Conservation (phyloP, 352 stramenopile species). For the Phytophthora meadii region DNA sequence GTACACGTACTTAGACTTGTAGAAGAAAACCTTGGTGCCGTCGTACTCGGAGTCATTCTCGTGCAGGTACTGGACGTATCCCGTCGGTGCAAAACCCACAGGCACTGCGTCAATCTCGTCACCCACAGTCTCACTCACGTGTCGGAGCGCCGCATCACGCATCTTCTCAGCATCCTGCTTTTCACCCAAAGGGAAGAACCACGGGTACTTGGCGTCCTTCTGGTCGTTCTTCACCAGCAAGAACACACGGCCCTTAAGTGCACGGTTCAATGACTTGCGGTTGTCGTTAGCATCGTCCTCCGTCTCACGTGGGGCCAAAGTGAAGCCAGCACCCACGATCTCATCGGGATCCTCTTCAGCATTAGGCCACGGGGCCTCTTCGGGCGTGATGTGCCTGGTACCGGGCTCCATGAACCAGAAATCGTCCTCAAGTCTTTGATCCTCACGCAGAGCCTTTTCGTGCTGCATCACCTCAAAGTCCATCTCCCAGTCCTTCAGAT, state of each 20-base stretch:
- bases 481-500: slow-evolving; percentile 76
- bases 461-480: slow-evolving; percentile 80
- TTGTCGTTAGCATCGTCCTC: slow-evolving; percentile 81
- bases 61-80: slow-evolving; percentile 79
- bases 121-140: slow-evolving; percentile 56
- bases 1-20: slow-evolving; percentile 77
- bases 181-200: slow-evolving; percentile 80
- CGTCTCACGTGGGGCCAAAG: slow-evolving; percentile 79
- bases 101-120: slow-evolving; percentile 56
- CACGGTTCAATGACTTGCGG: slow-evolving; percentile 87
- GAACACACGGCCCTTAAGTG: slow-evolving; percentile 83
- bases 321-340: slow-evolving; percentile 76
- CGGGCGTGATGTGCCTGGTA: slow-evolving; percentile 70
- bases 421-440: slow-evolving; percentile 80
- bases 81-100: slow-evolving; percentile 79
- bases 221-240: slow-evolving; percentile 70
- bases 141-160: slow-evolving; percentile 76
- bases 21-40: slow-evolving; percentile 90
- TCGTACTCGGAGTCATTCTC: slow-evolving; percentile 59
- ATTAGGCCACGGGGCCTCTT: slow-evolving; percentile 75
- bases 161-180: slow-evolving; percentile 78
- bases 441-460: slow-evolving; percentile 77
- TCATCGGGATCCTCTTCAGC: slow-evolving; percentile 71
- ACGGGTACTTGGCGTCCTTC: slow-evolving; percentile 64
- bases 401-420: slow-evolving; percentile 90